Evolutionary conservation across 306 rosid species (phyloP), one percentile per base, ranked within the genome.

Genomic region (barrel medic (Medicago truncatula)): DNA sequence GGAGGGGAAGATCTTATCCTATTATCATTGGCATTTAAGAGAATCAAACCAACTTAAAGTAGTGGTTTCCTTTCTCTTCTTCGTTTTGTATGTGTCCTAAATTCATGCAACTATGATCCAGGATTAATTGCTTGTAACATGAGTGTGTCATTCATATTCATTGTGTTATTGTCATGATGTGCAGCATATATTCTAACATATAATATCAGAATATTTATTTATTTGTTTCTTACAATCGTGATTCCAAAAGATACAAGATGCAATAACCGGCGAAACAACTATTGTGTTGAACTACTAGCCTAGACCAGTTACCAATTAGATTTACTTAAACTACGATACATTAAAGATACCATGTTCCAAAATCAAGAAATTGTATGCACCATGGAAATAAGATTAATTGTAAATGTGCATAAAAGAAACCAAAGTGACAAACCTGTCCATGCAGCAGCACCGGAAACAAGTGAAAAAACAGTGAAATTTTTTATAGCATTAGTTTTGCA

Each of bases 391-490:
- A 20, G 3, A 63, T 43, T 63, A 9, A 66, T 13, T 1, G 67
- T 41, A 66, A 61, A 63, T 23, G 20, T 23, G 53, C 20, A 46
- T 54, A 23, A 59, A 58, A 50, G 11, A 41, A 16, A 13, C 36
- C 21, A 46, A 44, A 76, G 58, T 41, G 23, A 66, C 79, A 77
- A 65, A 93, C 98, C 94, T 67, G 87, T 62, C 89, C 78, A 87
- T n/a, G 56, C 50, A 40, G 82, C 75, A 60, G 77, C 9, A 60
- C 72, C 84, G 10, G 87, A 95, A 36, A 75, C 38, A 81, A 89
- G 23, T 7, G 84, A 61, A 59, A 85, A 60, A 25, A 44, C 72
- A 15, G 71, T 25, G 14, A 83, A 70, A 46, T 46, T 63, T 79
- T 40, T 84, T 5, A 46, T 0, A 63, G 83, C 76, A 54, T 73